Evolutionary conservation across 768 basidiomycete species (phyloP).

Genomic region (Leccinum pellstonianum): DNA sequence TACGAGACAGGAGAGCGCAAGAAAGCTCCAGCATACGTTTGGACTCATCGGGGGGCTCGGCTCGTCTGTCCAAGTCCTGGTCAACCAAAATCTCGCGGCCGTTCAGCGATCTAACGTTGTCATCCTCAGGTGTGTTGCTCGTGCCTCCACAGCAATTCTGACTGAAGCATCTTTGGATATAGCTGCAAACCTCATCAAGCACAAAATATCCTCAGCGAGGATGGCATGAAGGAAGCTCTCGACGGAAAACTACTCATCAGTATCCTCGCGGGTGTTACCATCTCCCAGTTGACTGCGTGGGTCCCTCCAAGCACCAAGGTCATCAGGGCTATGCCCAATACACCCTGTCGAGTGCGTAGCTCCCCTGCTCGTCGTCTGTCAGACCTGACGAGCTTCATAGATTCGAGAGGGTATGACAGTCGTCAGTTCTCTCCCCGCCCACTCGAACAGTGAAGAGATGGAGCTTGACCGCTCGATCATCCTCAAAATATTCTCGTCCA

Average conservation of each 20-base stretch:
- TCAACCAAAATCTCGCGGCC: conserved; percentile 69
- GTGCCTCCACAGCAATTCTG: background rate
- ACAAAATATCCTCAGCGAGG: conserved; percentile 62
- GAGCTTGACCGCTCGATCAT: conserved; percentile 71
- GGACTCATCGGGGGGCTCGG: conserved; percentile 56
- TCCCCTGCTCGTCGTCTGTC: background rate
- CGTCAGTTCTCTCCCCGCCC: conserved; percentile 67
- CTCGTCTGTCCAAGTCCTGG: conserved; percentile 64
- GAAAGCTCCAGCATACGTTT: conserved; percentile 64
- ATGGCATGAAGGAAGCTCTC: conserved; percentile 80
- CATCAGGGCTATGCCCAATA: conserved; percentile 98
- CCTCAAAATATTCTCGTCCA: conserved; percentile 93
- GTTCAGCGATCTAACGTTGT: conserved; percentile 79
- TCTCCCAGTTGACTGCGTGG: conserved; percentile 74
- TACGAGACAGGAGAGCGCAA: conserved; percentile 69
- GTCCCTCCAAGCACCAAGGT: conserved; percentile 77
- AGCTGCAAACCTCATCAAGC: conserved; percentile 97
- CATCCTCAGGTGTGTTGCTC: conserved; percentile 70
- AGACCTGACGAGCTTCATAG: conserved; percentile 39
- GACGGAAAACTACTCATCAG: conserved; percentile 56
- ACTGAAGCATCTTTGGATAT: conserved; percentile 5
- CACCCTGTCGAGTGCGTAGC: conserved; percentile 79
- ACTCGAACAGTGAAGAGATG: conserved; percentile 36
- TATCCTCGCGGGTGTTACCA: conserved; percentile 95
- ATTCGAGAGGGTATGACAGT: conserved; percentile 99